Evolutionary conservation across 2,329 filamentous ascomycete species (phyloP).

Genomic region (Penicillium fuscoglaucum): DNA sequence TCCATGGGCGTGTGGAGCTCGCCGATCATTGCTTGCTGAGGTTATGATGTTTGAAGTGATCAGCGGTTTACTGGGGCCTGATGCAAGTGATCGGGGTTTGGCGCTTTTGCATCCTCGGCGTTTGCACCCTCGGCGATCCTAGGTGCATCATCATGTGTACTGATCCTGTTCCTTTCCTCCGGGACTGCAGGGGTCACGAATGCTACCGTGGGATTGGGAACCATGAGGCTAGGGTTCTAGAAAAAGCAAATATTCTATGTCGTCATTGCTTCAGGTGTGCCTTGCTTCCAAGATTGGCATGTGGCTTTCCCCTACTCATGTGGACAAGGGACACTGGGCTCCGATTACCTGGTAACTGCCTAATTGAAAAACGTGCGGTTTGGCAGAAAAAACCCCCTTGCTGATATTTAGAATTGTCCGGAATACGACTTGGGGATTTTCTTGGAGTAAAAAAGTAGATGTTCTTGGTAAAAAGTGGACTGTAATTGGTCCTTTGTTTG

Average conservation of each 20-base stretch:
- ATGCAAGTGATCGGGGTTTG: background rate
- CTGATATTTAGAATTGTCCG: no score
- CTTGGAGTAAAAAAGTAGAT: background rate
- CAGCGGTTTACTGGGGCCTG: background rate
- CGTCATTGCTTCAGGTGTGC: background rate
- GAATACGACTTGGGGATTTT: background rate
- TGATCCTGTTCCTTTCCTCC: background rate
- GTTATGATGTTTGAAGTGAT: background rate
- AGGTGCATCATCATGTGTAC: background rate
- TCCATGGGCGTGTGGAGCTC: background rate
- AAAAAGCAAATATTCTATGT: constrained; percentile 5
- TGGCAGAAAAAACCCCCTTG: background rate
- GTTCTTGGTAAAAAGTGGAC: background rate
- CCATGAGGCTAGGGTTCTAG: background rate
- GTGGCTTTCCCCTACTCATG: background rate
- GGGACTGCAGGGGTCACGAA: background rate
- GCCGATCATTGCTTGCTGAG: background rate
- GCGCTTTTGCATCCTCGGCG: background rate
- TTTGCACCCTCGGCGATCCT: background rate
- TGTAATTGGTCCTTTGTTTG: background rate
- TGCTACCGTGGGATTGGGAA: constrained; percentile 3
- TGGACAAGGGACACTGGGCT: background rate
- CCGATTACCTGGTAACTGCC: background rate
- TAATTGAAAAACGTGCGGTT: background rate
- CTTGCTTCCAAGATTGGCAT: background rate